Percentiles rank a stretch among this genome's conserved stretches.
Conservation (phyloP, 2,329 filamentous ascomycete genomes). For the Monilinia laxa region DNA sequence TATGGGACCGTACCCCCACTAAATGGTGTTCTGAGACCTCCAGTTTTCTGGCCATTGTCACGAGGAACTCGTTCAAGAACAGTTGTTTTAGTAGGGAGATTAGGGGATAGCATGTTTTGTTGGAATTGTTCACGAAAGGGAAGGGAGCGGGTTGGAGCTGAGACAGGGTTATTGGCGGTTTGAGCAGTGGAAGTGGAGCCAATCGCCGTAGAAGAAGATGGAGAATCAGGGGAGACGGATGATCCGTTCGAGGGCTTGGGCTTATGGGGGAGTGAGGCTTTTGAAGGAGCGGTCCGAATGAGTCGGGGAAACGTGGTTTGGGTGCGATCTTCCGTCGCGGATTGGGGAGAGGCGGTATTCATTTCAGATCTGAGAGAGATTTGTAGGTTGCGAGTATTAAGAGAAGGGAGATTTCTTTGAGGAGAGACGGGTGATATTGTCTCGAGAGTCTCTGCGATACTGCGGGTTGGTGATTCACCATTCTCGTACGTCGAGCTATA, state of each 20-base stretch:
- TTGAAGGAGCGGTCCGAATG: constrained; percentile 23
- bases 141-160: constrained; percentile 45
- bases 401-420: constrained; percentile 11
- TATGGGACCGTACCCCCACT: constrained; percentile 66
- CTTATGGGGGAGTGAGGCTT: constrained; percentile 2
- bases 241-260: constrained; percentile 14
- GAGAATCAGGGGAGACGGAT: constrained; percentile 1
- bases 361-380: constrained; percentile 30
- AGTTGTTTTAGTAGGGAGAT: constrained; percentile 57
- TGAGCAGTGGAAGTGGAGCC: constrained; percentile 12
- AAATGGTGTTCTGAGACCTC: constrained; percentile 59
- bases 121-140: constrained; percentile 63
- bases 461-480: constrained; percentile 33
- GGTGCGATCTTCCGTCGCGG: constrained; percentile 22
- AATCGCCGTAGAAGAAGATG: constrained; percentile 19
- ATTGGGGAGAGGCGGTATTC: constrained; percentile 30
- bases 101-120: constrained; percentile 40
- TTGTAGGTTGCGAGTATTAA: constrained; percentile 21
- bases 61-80: constrained; percentile 58
- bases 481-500: constrained; percentile 28
- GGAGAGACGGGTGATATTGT: constrained; percentile 24
- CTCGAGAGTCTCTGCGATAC: constrained; percentile 36
- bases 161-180: constrained; percentile 22
- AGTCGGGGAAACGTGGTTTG: constrained; percentile 2
- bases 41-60: constrained; percentile 49